Evolutionary conservation across 768 basidiomycete genomes (phyloP), one percentile per base, ranked within the genome.

Genomic region (Exidia glandulosa): DNA sequence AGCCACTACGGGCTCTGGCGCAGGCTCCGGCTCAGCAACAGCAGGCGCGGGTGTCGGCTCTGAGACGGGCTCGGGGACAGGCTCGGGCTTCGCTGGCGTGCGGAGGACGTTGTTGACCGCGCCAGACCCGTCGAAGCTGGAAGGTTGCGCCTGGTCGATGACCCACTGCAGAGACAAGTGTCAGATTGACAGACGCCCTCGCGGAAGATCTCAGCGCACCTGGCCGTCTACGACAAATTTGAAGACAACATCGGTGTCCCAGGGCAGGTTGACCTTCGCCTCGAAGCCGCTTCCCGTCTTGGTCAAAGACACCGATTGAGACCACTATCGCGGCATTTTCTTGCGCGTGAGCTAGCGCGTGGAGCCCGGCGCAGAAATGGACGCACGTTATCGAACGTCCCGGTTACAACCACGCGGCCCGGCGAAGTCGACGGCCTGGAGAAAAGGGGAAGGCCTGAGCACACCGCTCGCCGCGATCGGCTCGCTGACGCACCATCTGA

Each of bases 221-320:
- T 3, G 66, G 34, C 83, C 85, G 68, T 92, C 90, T 58, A 91
- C 88, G 68, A 90, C 75, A 68, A 83, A 92, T 72, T 92, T 92
- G 81, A 87, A 92, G 6, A 74, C 66, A 60, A 88, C 73, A 66
- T 82, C 85, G 56, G 79, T 68, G 54, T 76, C 81, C 81, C 81
- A 88, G 1, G 86, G 84, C 32, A 90, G 73, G 56, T 72, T 67
- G 27, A 80, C 73, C 3, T 71, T 75, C 25, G 77, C 82, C 58
- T 75, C 73, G 70, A 88, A 91, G 57, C 83, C 84, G 31, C 72
- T 66, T 19, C 76, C 71, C 23, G 74, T 76, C 68, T 78, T 84
- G 29, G 73, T 72, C 61, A 89, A 81, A 60, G 71, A 77, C 52
- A 79, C 71, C 36, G 85, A 83, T 60, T 73, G 71, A 30, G 82